Conservation (phyloP, 345 rosid genomes). For the Arabidopsis thaliana region DNA sequence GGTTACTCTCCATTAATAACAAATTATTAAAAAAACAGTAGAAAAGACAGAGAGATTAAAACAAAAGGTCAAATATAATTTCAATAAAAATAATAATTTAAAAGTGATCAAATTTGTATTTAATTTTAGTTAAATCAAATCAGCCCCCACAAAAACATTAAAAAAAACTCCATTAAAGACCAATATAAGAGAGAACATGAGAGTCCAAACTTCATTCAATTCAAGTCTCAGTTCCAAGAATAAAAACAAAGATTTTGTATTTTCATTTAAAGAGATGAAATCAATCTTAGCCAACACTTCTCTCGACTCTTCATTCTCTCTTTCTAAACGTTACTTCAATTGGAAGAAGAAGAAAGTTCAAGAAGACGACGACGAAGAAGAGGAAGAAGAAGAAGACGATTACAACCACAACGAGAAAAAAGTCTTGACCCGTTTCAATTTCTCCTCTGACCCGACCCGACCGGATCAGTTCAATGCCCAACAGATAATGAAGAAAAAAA, state of each 20-base stretch:
- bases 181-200: slow-evolving; percentile 36
- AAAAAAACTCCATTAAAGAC: slow-evolving; percentile 34
- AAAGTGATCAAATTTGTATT: neutral
- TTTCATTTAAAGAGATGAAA: slow-evolving; percentile 58
- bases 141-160: slow-evolving; percentile 20
- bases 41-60: neutral
- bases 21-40: neutral
- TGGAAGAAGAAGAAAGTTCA: slow-evolving; percentile 75
- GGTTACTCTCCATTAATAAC: too few relatives aligned
- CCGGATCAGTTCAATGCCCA: slow-evolving; percentile 19
- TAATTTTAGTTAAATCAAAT: slow-evolving; percentile 13
- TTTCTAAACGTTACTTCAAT: slow-evolving; percentile 86
- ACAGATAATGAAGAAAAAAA: slow-evolving; percentile 46
- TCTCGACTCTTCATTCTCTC: slow-evolving; percentile 82
- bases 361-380: slow-evolving; percentile 61
- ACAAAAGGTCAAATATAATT: slow-evolving; percentile 7
- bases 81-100: neutral
- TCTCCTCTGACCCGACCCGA: slow-evolving; percentile 35
- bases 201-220: slow-evolving; percentile 34
- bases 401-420: slow-evolving; percentile 36
- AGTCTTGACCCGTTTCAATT: slow-evolving; percentile 40
- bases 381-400: slow-evolving; percentile 48
- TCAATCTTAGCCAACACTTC: slow-evolving; percentile 70
- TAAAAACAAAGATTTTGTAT: neutral
- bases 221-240: slow-evolving; percentile 14